A percentile compares a stretch with the other conserved stretches of the same genome.
Evolutionary conservation across 73 alveolate genomes (phyloP).

Genomic region (Paramecium caudatum): DNA sequence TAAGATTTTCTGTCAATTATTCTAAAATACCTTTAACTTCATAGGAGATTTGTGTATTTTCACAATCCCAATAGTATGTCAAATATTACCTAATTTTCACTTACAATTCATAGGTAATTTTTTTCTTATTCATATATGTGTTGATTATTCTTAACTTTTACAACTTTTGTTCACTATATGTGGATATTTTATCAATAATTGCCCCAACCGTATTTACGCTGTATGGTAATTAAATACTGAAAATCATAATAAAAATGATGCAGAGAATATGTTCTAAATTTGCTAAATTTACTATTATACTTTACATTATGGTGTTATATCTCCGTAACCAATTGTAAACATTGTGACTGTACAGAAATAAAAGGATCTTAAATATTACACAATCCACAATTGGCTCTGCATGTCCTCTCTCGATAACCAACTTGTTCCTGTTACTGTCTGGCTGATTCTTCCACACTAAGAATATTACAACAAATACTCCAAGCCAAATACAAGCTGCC

Average conservation of each 20-base stretch:
- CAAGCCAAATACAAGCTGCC: conserved; percentile 56
- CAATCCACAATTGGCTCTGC: background rate
- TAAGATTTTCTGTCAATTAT: conserved; percentile 37
- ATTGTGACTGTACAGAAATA: conserved; percentile 66
- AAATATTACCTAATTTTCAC: conserved; percentile 24
- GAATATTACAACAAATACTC: background rate
- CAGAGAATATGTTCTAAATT: conserved; percentile 35
- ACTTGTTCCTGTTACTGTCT: conserved; percentile 10
- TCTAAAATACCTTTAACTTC: conserved; percentile 46
- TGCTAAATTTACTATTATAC: background rate
- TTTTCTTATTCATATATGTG: conserved; percentile 47
- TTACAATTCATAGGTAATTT: conserved; percentile 38
- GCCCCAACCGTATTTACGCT: conserved; percentile 61
- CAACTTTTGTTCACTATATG: conserved; percentile 18
- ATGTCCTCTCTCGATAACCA: background rate
- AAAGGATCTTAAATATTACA: conserved; percentile 49
- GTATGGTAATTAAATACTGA: conserved; percentile 48
- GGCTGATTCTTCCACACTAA: conserved; percentile 11
- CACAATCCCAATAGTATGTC: conserved; percentile 41
- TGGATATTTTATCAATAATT: conserved; percentile 21
- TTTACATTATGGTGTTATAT: conserved; percentile 48
- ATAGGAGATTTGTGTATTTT: conserved; percentile 25
- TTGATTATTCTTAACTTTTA: conserved; percentile 9
- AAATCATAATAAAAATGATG: conserved; percentile 21
- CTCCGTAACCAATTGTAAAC: conserved; percentile 73